Evolutionary conservation across 75 land plant genomes (phyloP), one percentile per base, ranked within the genome.

Genomic region (Selaginella tamariscina): DNA sequence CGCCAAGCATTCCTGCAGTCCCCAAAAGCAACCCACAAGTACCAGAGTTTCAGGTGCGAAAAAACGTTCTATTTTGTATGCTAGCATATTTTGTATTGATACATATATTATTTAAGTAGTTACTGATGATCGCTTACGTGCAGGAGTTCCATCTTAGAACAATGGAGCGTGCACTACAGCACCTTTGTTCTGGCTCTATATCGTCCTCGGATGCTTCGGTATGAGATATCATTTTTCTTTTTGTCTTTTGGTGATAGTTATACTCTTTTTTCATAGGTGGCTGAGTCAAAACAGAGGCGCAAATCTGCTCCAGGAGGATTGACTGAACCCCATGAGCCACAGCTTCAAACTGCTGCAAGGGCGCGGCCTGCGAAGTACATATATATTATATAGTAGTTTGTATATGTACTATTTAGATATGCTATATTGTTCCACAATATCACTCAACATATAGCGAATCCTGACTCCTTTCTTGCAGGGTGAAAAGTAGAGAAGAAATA

Each of bases 91-190:
- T n/a, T n/a, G n/a, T n/a, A n/a, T n/a, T n/a, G n/a, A n/a, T n/a
- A n/a, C n/a, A n/a, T n/a, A n/a, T 49, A 67, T 1, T 18, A 2
- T 67, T n/a, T 44, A 18, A 33, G 5, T 55, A 20, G 69, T 56
- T 1, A 39, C 63, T 0, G 65, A 32, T 0, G 29, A 23, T 32
- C 56, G 32, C 15, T 32, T 30, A 29, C 67, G 31, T 24, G 8
- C 74, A 95, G 97, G 97, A 91, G 78, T 95, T 95, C 65, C 86
- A 82, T 69, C 75, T 95, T 55, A 79, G 80, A 56, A 95, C 99
- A 29, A 82, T 75, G 88, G 84, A 86, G 56, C 89, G 99, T 24
- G 99, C 99, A 2, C 72, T 70, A 39, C 89, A 82, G 56, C 80
- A 85, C 69, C 32, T 65, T 31, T 73, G 73, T 11, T 83, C 78